Evolutionary conservation across 352 stramenopile species (phyloP).

Genomic region (Globisporangium canariense): DNA sequence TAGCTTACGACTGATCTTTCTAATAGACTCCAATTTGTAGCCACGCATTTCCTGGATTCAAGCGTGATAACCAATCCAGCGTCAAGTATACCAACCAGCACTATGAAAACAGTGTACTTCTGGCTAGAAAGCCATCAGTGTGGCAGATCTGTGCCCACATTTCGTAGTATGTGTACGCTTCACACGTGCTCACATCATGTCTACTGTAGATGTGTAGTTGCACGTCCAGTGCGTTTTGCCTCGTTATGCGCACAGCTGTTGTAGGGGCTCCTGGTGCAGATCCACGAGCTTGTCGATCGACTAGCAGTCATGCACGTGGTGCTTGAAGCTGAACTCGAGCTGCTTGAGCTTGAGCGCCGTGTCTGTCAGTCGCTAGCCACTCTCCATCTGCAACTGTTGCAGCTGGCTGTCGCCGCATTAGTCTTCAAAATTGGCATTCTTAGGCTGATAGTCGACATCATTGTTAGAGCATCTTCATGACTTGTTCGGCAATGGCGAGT

Average conservation of each 20-base stretch:
- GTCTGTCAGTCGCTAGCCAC: conserved; percentile 40
- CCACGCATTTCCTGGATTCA: too few species aligned
- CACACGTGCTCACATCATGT: conserved; percentile 16
- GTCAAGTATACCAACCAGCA: too few species aligned
- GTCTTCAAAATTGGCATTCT: neutral
- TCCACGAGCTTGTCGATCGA: conserved; percentile 46
- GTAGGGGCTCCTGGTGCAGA: conserved; percentile 37
- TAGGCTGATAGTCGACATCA: neutral
- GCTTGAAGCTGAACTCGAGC: conserved; percentile 70
- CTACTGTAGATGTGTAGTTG: conserved; percentile 37
- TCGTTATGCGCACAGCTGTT: conserved; percentile 38
- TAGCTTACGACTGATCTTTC: neutral
- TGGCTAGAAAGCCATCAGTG: too few species aligned
- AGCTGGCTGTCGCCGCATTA: conserved; percentile 22
- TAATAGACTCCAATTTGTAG: too few species aligned
- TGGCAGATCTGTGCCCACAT: too few species aligned
- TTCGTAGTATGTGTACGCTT: conserved; percentile 24
- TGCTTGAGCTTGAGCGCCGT: conserved; percentile 44
- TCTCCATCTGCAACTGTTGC: conserved; percentile 45
- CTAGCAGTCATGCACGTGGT: conserved; percentile 51
- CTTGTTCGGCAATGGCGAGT: conserved; percentile 80
- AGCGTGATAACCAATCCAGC: neutral
- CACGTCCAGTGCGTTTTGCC: conserved; percentile 39
- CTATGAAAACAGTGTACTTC: too few species aligned
- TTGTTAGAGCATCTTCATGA: conserved; percentile 45